Evolutionary conservation across 2,329 filamentous ascomycete genomes (phyloP).

Genomic region (Thelonectria olida): DNA sequence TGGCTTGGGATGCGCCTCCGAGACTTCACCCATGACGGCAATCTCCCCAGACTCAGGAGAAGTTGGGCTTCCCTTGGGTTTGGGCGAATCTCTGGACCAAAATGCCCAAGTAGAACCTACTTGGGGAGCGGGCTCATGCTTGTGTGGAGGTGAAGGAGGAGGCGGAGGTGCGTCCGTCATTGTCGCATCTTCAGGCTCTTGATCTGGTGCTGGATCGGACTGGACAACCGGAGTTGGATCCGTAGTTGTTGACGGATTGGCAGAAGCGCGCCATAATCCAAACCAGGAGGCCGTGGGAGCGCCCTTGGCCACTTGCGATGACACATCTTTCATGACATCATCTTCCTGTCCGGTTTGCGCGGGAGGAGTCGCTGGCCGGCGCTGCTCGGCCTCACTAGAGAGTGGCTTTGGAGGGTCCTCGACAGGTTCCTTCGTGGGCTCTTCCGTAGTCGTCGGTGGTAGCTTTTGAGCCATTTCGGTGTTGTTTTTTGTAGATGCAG

Average conservation of each 20-base stretch:
- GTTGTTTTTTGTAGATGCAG: neutral
- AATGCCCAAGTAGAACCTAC: conserved; percentile 81
- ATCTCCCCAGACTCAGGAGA: conserved; percentile 59
- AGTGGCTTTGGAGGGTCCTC: neutral
- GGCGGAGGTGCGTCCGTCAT: conserved; percentile 53
- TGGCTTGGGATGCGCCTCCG: conserved; percentile 63
- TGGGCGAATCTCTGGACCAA: conserved; percentile 72
- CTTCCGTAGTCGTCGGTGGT: conserved; percentile 23
- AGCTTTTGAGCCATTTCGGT: conserved; percentile 17
- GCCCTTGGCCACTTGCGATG: conserved; percentile 26
- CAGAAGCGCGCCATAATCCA: conserved; percentile 48
- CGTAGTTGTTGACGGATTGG: conserved; percentile 23
- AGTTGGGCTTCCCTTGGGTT: conserved; percentile 43
- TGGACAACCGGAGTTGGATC: conserved; percentile 19
- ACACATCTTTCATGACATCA: neutral
- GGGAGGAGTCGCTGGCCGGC: conserved; percentile 36
- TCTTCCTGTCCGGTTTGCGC: conserved; percentile 31
- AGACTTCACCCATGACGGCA: conserved; percentile 65
- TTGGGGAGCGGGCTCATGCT: conserved; percentile 51
- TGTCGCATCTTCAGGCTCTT: conserved; percentile 50
- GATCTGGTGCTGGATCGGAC: conserved; percentile 27
- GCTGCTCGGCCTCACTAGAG: conserved; percentile 24
- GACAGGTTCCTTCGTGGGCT: conserved; percentile 1
- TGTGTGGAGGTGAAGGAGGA: conserved; percentile 41
- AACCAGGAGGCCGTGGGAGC: conserved; percentile 50